phyloP scores from a whole-genome alignment of 129 eudicot species.

The Erigeron canadensis region DNA sequence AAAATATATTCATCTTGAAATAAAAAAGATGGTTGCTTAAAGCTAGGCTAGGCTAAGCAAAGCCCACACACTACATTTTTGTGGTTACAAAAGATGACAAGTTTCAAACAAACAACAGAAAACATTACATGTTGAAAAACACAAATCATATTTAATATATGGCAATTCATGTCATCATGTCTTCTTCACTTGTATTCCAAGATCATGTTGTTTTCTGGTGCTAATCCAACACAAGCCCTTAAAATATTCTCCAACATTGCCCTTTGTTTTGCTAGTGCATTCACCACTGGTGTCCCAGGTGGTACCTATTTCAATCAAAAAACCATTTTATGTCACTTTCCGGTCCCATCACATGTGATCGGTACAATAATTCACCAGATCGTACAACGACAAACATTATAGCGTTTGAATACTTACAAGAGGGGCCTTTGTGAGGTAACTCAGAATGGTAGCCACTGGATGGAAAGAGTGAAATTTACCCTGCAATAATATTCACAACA shows the following conservation, averaged over 20 bases:
- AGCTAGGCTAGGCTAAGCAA: conserved; percentile 26
- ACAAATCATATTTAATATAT: conserved; percentile 21
- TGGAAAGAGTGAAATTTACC: conserved; percentile 93
- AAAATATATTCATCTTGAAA: conserved; percentile 14
- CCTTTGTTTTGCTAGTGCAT: conserved; percentile 93
- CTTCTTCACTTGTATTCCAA: conserved; percentile 86
- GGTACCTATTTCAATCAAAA: conserved; percentile 61
- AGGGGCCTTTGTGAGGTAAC: conserved; percentile 98
- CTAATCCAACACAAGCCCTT: conserved; percentile 98
- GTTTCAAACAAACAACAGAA: conserved; percentile 18
- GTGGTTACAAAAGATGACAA: conserved; percentile 14
- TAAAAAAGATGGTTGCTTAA: conserved; percentile 11
- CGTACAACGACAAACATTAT: background rate
- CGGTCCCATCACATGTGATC: conserved; percentile 35
- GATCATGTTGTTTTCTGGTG: conserved; percentile 99
- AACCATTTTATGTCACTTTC: conserved; percentile 13
- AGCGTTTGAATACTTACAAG: conserved; percentile 53
- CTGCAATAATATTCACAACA: conserved; percentile 31
- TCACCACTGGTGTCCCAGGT: conserved; percentile 99
- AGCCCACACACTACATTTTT: conserved; percentile 28
- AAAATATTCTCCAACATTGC: conserved; percentile 95
- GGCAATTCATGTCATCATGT: background rate
- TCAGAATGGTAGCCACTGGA: conserved; percentile 93
- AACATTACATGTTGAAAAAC: conserved; percentile 24
- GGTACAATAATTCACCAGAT: conserved; percentile 11